Evolutionary conservation across 768 basidiomycete species (phyloP).

Genomic region (Lactarius sanguifluus): DNA sequence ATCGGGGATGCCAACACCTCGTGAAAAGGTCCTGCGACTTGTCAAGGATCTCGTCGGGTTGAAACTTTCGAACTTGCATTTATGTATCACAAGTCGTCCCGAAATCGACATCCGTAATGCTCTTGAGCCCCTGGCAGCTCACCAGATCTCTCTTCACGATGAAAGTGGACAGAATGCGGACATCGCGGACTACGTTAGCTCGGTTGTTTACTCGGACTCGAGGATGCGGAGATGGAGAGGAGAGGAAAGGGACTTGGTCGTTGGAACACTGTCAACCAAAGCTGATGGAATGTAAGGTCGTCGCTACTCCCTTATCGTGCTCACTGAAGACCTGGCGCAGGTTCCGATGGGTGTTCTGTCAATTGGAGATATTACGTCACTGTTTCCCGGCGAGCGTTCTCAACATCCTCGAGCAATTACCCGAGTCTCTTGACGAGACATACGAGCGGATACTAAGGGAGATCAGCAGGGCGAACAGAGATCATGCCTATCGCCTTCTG

Average conservation of each 20-base stretch:
- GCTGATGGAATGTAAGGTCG: slow-evolving; percentile 1
- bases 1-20: not conserved
- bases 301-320: not conserved
- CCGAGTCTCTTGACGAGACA: slow-evolving; percentile 1
- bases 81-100: not conserved
- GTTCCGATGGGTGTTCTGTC: slow-evolving; percentile 10
- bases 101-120: not conserved
- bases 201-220: not conserved
- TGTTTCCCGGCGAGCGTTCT: not conserved
- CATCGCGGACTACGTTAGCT: not conserved
- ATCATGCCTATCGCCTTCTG: not conserved
- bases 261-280: not conserved
- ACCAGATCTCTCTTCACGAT: not conserved
- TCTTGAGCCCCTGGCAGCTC: not conserved
- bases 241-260: too few species aligned
- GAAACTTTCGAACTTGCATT: not conserved
- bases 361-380: not conserved
- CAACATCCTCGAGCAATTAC: not conserved
- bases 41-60: not conserved
- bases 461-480: not conserved
- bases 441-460: not conserved
- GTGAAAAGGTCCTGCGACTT: not conserved
- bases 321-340: not conserved
- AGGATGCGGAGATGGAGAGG: not conserved
- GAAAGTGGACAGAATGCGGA: not conserved